A percentile compares a stretch with the other conserved stretches of the same genome.
These are phyloP conservation scores for Volvox africanus DNA, from an alignment of 139 green algal species.

Conservation along the genomic window DNA sequence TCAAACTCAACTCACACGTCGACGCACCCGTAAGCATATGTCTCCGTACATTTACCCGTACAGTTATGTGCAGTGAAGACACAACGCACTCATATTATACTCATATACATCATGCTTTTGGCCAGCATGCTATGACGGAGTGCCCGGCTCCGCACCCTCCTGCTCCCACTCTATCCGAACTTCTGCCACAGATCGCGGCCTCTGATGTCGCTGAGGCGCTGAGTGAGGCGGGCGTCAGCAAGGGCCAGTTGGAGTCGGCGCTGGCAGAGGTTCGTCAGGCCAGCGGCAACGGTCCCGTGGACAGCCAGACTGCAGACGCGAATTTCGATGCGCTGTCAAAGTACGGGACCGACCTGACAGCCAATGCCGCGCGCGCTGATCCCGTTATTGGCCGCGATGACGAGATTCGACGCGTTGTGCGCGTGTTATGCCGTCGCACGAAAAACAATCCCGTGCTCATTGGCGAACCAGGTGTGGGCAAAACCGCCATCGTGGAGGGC, in stretches of 20 bases:
- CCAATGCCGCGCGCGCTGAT: slow-evolving; percentile 90
- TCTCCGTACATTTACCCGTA: too few relatives aligned
- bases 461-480: slow-evolving; percentile 84
- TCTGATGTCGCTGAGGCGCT: slow-evolving; percentile 43
- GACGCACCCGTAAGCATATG: too few relatives aligned
- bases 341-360: slow-evolving; percentile 95
- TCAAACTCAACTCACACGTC: too few relatives aligned
- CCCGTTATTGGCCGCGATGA: slow-evolving; percentile 90
- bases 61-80: too few relatives aligned
- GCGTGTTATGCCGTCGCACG: slow-evolving; percentile 90
- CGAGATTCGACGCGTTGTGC: slow-evolving; percentile 88
- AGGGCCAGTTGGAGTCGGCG: slow-evolving; percentile 73
- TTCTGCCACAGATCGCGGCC: not conserved
- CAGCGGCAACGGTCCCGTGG: slow-evolving; percentile 50
- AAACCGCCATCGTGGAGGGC: slow-evolving; percentile 91
- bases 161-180: too few relatives aligned
- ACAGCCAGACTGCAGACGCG: slow-evolving; percentile 71
- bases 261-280: slow-evolving; percentile 75
- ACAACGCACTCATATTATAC: too few relatives aligned
- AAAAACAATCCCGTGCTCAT: slow-evolving; percentile 99
- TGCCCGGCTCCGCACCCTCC: too few relatives aligned
- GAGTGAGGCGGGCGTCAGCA: slow-evolving; percentile 69
- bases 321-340: slow-evolving; percentile 93
- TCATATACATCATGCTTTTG: too few relatives aligned
- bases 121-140: too few relatives aligned